Evolutionary conservation across 495 filamentous ascomycete genomes (phyloP).

Genomic region (Ramalina intermedia): DNA sequence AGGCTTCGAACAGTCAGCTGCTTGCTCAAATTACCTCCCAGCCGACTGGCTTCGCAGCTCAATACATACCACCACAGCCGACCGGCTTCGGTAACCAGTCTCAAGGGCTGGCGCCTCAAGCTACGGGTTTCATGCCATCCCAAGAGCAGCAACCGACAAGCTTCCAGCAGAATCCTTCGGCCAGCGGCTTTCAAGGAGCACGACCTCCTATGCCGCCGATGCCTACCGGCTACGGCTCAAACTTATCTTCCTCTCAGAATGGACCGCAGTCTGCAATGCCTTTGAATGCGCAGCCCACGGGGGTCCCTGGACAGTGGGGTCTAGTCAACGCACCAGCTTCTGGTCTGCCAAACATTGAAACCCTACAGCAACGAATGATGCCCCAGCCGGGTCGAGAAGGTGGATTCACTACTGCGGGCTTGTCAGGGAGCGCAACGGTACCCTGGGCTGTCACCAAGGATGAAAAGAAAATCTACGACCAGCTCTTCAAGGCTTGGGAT

Average conservation of each 20-base stretch:
- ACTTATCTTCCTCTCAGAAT: slow-evolving; percentile 49
- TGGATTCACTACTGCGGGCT: slow-evolving; percentile 73
- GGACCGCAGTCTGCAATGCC: slow-evolving; percentile 38
- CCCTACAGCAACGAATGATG: slow-evolving; percentile 93
- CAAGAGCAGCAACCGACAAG: slow-evolving; percentile 34
- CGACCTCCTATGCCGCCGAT: slow-evolving; percentile 90
- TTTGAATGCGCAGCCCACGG: slow-evolving; percentile 88
- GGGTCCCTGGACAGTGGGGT: slow-evolving; percentile 92
- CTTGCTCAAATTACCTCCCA: slow-evolving; percentile 60
- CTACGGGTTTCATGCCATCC: slow-evolving; percentile 19
- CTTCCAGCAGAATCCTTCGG: slow-evolving; percentile 39
- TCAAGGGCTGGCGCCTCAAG: slow-evolving; percentile 37
- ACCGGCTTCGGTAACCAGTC: slow-evolving; percentile 45
- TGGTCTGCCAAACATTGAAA: slow-evolving; percentile 85
- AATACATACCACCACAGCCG: slow-evolving; percentile 26
- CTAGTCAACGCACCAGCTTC: slow-evolving; percentile 86
- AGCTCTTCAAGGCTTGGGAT: slow-evolving; percentile 94
- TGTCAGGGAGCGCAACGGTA: slow-evolving; percentile 87
- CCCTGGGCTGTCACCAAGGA: slow-evolving; percentile 99
- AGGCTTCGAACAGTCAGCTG: slow-evolving; percentile 58
- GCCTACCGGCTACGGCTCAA: slow-evolving; percentile 64
- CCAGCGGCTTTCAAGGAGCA: slow-evolving; percentile 55
- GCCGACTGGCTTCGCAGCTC: slow-evolving; percentile 58
- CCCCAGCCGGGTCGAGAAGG: slow-evolving; percentile 88
- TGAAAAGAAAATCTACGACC: slow-evolving; percentile 94